Percentiles rank a stretch among this genome's conserved stretches.
Evolutionary conservation across 2,329 filamentous ascomycete genomes (phyloP).

Genomic region (Talaromyces sp.): DNA sequence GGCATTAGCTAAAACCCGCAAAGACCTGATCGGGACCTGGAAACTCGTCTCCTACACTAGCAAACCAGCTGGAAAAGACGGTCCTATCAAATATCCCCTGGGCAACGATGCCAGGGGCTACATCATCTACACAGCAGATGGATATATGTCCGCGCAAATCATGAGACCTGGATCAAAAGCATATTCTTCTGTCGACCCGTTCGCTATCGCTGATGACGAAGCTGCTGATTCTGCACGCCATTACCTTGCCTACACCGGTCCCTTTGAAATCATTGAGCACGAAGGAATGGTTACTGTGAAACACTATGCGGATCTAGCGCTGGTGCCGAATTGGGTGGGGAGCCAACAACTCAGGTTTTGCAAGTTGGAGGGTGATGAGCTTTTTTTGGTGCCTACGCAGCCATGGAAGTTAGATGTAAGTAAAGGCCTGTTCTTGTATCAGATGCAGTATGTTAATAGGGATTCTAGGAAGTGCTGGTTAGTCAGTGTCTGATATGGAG

Average conservation of each 20-base stretch:
- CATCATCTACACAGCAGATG: not conserved
- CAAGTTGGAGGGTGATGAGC: not conserved
- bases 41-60: not conserved
- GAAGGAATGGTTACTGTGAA: not conserved
- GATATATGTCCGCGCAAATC: slow-evolving; percentile 2
- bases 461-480: not conserved
- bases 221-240: not conserved
- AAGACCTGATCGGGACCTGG: not conserved
- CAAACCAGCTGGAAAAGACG: not conserved
- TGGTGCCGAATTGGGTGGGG: not conserved
- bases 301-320: not conserved
- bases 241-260: not conserved
- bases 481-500: not conserved
- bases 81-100: not conserved
- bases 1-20: not conserved
- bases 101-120: not conserved
- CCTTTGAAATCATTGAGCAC: not conserved
- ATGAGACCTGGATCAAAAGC: not conserved
- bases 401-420: not conserved
- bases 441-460: not conserved
- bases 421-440: not conserved
- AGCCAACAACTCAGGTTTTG: not conserved
- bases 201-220: not conserved
- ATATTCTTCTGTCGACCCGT: not conserved
- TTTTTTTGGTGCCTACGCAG: not conserved